Evolutionary conservation across 2,329 filamentous ascomycete species (phyloP).

Genomic region (Alternaria arbusti): DNA sequence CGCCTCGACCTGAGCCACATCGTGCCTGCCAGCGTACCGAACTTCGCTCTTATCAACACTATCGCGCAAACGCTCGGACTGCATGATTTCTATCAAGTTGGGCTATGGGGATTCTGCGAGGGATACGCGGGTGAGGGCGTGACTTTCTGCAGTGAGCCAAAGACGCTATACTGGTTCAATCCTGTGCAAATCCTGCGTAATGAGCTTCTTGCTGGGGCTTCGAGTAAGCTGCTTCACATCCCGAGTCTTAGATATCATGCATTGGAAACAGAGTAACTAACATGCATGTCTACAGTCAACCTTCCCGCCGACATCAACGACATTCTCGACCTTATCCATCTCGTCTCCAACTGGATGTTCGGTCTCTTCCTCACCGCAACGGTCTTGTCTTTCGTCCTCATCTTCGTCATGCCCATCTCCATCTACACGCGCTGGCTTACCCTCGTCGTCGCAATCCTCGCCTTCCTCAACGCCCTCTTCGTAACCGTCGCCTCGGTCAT

Average conservation of each 20-base stretch:
- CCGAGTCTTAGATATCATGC: no score
- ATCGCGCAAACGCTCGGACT: conserved; percentile 85
- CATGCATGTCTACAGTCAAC: conserved; percentile 62
- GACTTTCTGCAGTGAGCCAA: conserved; percentile 74
- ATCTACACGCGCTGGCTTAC: conserved; percentile 62
- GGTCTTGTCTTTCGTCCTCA: conserved; percentile 73
- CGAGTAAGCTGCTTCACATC: conserved; percentile 58
- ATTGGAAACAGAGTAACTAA: conserved; percentile 7
- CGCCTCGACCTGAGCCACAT: conserved; percentile 83
- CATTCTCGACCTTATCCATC: conserved; percentile 75
- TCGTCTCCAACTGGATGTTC: conserved; percentile 86
- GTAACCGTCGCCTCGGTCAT: conserved; percentile 74
- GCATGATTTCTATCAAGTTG: conserved; percentile 93
- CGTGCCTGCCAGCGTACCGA: conserved; percentile 74
- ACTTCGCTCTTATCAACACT: conserved; percentile 79
- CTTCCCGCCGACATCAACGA: conserved; percentile 75
- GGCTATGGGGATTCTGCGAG: conserved; percentile 91
- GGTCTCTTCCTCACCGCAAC: conserved; percentile 79
- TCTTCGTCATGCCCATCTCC: conserved; percentile 67
- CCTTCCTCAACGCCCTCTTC: conserved; percentile 70
- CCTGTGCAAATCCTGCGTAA: conserved; percentile 80
- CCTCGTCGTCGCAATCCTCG: conserved; percentile 71
- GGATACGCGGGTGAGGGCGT: conserved; percentile 78
- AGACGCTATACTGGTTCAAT: conserved; percentile 86
- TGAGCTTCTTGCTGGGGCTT: conserved; percentile 81